Evolutionary conservation across 2,329 filamentous ascomycete species (phyloP), one percentile per base, ranked within the genome.

Genomic region (Bimuria novae-zelandiae): DNA sequence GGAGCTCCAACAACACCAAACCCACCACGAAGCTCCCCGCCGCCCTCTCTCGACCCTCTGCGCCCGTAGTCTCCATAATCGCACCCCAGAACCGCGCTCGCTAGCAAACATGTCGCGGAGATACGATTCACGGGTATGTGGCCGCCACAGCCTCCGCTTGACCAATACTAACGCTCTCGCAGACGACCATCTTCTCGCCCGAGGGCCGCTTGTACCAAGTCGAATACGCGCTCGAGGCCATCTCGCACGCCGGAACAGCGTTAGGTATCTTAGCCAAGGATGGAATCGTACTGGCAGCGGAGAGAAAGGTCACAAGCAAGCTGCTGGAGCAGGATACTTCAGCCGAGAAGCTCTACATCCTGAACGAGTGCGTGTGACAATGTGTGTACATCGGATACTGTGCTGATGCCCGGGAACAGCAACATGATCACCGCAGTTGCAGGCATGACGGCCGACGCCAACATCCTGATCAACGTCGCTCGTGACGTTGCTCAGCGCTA

Each of bases 361-460:
- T 99, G 69, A 99, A 99, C 69, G 94, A 99, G 93, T 97, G 82
- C 59, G 89, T 70, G 27, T 7, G 11, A 7, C 14, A 3, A 4
- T 11, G 23, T 7, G 2, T 12, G 14, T 7, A 12, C 11, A 12
- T 19, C 33, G 16, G 25, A 19, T 14, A 23, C 22, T 5, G 11
- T 45, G 33, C 62, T 65, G 39, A 69, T 21, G 16, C 11, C 4
- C 23, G 1, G 7, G 46, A 16, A 17, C 63, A 97, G 93, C 81
- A 99, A 99, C 82, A 99, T 99, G 95, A 97, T 99, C 78, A 97
- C 92, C 78, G 94, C 94, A 57, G 94, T 99, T 55, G 94, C 94
- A 68, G 94, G 94, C 73, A 97, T 99, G 93, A 99, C 92, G 40
- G 94, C 94, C 71, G 94, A 99, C 75, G 94, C 94, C 76, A 99